These are phyloP conservation scores for Brassica rapa DNA, from an alignment of 345 rosid species.

Conservation along the genomic window DNA sequence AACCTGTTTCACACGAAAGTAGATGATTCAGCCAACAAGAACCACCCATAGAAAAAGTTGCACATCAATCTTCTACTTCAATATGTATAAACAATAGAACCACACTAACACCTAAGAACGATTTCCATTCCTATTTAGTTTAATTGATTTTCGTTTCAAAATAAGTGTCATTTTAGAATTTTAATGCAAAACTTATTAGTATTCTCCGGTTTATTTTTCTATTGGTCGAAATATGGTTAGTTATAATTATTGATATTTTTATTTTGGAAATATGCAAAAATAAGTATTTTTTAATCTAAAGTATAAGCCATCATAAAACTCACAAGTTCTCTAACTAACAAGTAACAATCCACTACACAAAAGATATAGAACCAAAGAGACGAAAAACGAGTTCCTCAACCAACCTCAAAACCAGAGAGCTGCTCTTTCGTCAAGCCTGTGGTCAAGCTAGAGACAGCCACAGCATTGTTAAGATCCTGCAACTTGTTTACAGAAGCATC, in stretches of 20 bases:
- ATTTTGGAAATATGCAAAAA: too few relatives aligned
- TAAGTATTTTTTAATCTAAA: too few relatives aligned
- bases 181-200: too few relatives aligned
- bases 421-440: constrained; percentile 67
- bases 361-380: constrained; percentile 8
- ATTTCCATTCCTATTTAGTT: too few relatives aligned
- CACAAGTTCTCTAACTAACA: neutral
- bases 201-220: too few relatives aligned
- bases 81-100: neutral
- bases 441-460: constrained; percentile 69
- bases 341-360: neutral
- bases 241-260: too few relatives aligned
- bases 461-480: constrained; percentile 96
- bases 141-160: too few relatives aligned
- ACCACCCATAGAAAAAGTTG: neutral
- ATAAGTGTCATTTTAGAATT: too few relatives aligned
- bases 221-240: too few relatives aligned
- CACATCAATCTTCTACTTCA: neutral
- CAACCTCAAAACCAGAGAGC: constrained; percentile 86
- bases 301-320: neutral
- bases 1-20: neutral
- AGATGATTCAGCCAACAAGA: neutral
- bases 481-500: constrained; percentile 91
- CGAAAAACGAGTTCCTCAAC: constrained; percentile 9
- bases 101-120: too few relatives aligned